A percentile compares a stretch with the other conserved stretches of the same genome.
These are phyloP conservation scores for Sporisorium iseilematis-ciliati DNA, from an alignment of 1,284 basidiomycete species.

Conservation along the genomic window DNA sequence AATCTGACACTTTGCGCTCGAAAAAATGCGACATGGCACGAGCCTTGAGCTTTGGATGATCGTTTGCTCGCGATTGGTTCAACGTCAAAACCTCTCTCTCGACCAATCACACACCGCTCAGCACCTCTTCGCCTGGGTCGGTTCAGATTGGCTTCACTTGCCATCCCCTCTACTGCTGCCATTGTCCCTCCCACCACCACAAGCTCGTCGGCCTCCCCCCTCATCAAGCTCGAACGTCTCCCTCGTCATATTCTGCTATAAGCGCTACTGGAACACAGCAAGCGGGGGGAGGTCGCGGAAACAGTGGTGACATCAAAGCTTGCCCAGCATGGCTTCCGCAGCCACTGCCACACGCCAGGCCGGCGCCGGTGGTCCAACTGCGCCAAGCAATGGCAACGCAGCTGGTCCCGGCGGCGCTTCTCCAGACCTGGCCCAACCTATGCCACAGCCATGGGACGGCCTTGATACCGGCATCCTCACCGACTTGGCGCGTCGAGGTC, in stretches of 20 bases:
- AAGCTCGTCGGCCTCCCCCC: slow-evolving; percentile 18
- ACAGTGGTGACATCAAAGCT: background rate
- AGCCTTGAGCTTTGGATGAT: slow-evolving; percentile 14
- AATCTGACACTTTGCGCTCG: slow-evolving; percentile 9
- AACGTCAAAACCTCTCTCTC: background rate
- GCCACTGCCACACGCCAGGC: slow-evolving; percentile 32
- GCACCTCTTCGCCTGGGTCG: too few species aligned
- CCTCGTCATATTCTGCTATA: background rate
- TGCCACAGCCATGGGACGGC: slow-evolving; percentile 44
- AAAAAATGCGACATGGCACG: slow-evolving; percentile 13
- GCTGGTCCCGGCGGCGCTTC: slow-evolving; percentile 10
- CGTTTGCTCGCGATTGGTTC: slow-evolving; percentile 9
- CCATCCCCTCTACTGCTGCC: too few species aligned
- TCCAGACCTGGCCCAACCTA: slow-evolving; percentile 16
- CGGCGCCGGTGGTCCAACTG: slow-evolving; percentile 5
- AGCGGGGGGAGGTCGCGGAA: slow-evolving; percentile 27
- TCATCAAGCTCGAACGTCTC: background rate
- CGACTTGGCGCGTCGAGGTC: slow-evolving; percentile 49
- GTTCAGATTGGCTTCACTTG: too few species aligned
- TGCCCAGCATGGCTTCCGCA: slow-evolving; percentile 28
- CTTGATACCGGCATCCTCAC: slow-evolving; percentile 50
- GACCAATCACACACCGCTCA: slow-evolving; percentile 13
- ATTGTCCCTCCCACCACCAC: background rate
- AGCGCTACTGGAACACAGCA: background rate
- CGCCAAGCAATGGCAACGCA: slow-evolving; percentile 1